These are phyloP conservation scores for Phyllosticta ampelicida DNA, from an alignment of 2,329 filamentous ascomycete genomes.

Conservation along the genomic window DNA sequence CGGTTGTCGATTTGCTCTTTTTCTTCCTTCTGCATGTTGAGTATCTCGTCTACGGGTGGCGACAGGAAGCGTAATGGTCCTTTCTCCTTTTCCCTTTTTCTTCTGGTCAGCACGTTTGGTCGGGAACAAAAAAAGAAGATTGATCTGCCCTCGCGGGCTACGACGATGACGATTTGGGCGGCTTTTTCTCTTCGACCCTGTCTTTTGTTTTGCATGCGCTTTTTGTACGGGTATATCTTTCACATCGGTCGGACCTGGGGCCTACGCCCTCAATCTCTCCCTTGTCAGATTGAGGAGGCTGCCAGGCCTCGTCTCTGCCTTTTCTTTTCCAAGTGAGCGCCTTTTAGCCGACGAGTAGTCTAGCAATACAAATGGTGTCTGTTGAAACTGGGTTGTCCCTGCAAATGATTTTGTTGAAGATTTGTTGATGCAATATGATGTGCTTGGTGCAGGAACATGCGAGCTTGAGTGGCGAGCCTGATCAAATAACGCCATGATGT, in stretches of 20 bases:
- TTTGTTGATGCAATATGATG: not conserved
- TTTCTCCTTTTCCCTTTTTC: not conserved
- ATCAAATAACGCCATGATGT: not conserved
- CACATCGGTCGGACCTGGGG: not conserved
- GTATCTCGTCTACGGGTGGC: slow-evolving; percentile 1
- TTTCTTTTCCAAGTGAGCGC: not conserved
- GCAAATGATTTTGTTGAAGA: not conserved
- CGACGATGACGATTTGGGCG: slow-evolving; percentile 10
- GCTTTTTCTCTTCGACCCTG: not conserved
- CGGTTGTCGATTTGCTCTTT: slow-evolving; percentile 4
- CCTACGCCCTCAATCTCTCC: not conserved
- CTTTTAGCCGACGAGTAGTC: not conserved
- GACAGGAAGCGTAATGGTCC: not conserved
- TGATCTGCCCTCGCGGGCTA: slow-evolving; percentile 11
- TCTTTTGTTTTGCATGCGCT: not conserved
- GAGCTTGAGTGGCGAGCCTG: not conserved
- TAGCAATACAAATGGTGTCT: not conserved
- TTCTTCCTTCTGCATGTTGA: slow-evolving; percentile 1
- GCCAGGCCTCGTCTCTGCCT: not conserved
- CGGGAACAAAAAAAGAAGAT: slow-evolving; percentile 9
- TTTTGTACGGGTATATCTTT: not conserved
- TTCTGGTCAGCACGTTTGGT: slow-evolving; percentile 6
- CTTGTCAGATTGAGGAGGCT: not conserved
- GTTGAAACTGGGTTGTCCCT: not conserved
- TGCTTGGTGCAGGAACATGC: not conserved